Evolutionary conservation across 2,329 filamentous ascomycete genomes (phyloP).

Genomic region (Chrysosporium queenslandicum): DNA sequence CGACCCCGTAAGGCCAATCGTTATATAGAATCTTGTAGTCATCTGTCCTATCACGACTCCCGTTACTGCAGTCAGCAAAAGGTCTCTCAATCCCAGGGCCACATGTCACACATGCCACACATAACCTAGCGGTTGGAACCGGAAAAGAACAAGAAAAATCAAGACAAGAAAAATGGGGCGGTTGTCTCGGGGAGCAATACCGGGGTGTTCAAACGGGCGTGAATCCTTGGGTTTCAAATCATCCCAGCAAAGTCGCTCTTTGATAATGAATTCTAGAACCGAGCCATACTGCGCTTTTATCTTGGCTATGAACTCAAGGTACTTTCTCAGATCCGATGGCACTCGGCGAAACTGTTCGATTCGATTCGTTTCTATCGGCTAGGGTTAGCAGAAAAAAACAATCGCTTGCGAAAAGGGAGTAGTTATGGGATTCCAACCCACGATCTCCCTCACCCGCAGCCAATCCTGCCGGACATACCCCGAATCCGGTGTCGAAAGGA

Average conservation of each 20-base stretch:
- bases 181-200: conserved; percentile 17
- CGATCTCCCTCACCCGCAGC: conserved; percentile 56
- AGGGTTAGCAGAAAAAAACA: not conserved
- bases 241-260: conserved; percentile 46
- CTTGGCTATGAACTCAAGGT: conserved; percentile 48
- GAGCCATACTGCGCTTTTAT: conserved; percentile 47
- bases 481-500: conserved; percentile 61
- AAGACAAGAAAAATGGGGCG: not conserved
- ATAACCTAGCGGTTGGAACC: not conserved
- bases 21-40: conserved; percentile 52
- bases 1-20: conserved; percentile 55
- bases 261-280: conserved; percentile 48
- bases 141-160: not conserved
- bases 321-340: conserved; percentile 51
- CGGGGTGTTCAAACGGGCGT: conserved; percentile 34
- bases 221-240: conserved; percentile 21
- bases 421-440: conserved; percentile 31
- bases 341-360: conserved; percentile 64
- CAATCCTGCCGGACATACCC: conserved; percentile 57
- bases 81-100: no score
- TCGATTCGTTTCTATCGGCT: conserved; percentile 47
- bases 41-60: conserved; percentile 2
- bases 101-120: conserved; percentile 5
- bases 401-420: not conserved
- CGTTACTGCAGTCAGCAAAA: conserved; percentile 37